phyloP scores from a whole-genome alignment of 768 basidiomycete genomes.

The Leccinellum albellum region DNA sequence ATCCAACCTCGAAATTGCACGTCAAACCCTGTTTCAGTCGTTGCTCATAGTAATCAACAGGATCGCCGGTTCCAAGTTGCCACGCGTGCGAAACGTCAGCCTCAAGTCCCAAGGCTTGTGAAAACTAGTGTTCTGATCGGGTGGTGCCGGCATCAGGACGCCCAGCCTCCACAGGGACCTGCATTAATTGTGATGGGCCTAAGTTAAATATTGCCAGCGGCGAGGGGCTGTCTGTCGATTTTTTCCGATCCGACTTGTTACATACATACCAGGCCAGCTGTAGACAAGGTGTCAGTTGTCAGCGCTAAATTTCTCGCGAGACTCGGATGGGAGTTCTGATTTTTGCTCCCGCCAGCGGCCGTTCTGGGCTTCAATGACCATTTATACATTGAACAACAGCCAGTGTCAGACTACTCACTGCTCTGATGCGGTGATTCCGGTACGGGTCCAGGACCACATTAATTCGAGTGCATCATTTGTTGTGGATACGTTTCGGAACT shows the following conservation, averaged over 20 bases:
- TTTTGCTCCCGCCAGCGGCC: neutral
- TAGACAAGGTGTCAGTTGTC: neutral
- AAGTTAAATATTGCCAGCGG: neutral
- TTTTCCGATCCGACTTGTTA: neutral
- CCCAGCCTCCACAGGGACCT: neutral
- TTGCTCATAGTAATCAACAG: neutral
- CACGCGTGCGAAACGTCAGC: neutral
- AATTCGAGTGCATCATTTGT: conserved; percentile 1
- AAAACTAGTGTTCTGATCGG: neutral
- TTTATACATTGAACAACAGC: neutral
- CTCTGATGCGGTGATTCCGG: neutral
- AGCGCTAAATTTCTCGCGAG: neutral
- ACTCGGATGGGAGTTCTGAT: neutral
- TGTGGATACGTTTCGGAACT: conserved; percentile 7
- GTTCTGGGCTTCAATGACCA: neutral
- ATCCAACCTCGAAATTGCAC: neutral
- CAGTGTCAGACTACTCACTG: neutral
- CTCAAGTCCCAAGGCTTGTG: too few relatives aligned
- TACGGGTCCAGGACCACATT: neutral
- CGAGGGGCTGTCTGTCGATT: neutral
- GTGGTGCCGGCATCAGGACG: neutral
- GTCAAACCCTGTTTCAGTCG: neutral
- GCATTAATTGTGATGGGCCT: neutral
- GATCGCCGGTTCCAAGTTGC: neutral
- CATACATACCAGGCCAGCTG: neutral